Evolutionary conservation across 495 filamentous ascomycete genomes (phyloP), one percentile per base, ranked within the genome.

Genomic region (Annulohypoxylon maeteangense): DNA sequence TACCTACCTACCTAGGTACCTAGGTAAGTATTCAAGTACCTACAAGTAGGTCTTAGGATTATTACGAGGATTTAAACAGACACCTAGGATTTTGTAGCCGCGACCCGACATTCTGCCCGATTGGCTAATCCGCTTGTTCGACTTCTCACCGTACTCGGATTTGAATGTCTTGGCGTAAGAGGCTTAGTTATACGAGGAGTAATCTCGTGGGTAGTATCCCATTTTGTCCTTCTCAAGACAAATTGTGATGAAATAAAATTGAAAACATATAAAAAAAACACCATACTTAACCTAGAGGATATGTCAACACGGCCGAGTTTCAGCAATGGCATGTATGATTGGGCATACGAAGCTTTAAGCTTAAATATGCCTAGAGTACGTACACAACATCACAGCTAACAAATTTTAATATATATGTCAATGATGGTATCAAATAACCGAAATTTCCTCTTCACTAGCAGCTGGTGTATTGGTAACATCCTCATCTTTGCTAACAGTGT

Each of bases 381-480:
- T n/a, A 51, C 27, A 6, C 27, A 29, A 29, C 27, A 29, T 58
- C 11, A 11, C 66, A 7, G 3, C 12, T 58, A 63, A 27, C 7
- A 57, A 18, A 62, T 62, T 22, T 48, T 48, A 40, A 32, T 51
- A 50, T 4, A 14, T 40, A 56, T 18, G 14, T 57, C 34, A 53
- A 60, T 51, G 36, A 57, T 61, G 65, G 58, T 32, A 38, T 45
- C 58, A 57, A 42, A 25, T 45, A 16, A 56, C 36, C 22, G 32
- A n/a, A 23, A 18, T 47, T 12, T 27, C 40, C 34, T 27, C n/a
- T 8, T 31, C 42, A 38, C 50, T 25, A 25, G 25, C 47, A 31
- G 31, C 18, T 48, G 34, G 11, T 60, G 34, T 54, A 54, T 57
- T 67, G 51, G 25, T 29, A 59, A 58, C 23, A 40, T 61, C 62